Base-by-base conservation (phyloP, 805 yeast genomes). In the Starmerella apicola region DNA sequence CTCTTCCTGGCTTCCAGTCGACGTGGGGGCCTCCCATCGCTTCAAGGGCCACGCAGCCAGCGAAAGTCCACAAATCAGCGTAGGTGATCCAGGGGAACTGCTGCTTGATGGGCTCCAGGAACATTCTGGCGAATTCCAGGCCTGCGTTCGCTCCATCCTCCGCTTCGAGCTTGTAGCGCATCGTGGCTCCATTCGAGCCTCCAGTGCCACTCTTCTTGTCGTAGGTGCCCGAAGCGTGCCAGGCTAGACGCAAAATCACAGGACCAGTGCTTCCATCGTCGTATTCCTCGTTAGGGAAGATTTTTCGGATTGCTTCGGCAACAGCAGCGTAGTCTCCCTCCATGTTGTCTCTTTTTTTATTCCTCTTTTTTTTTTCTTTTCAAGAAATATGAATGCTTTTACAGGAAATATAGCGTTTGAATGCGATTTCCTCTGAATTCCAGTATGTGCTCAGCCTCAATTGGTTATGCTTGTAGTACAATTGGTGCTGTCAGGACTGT, bases 181-280 rank as follows among this genome's bases (percentile, higher is more conserved):
- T 70, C 18, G 77, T 71, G 34, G 73, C 67, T 20, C 74, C 76
- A 52, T 63, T 70, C 33, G 76, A 68, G 6, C 77, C 76, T 13
- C 68, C 67, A 2, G 76, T 58, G 34, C 70, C 65, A 17, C 64
- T 61, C n/a, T 59, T 56, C 48, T 63, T 64, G 52, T 81, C 83
- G 59, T 67, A 84, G 16, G 91, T 81, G 26, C 93, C 94, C 42
- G 82, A 71, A 26, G 78, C 72, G 57, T 83, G 94, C 94, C 94
- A 83, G 21, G 94, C 80, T 40, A 81, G 67, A 52, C 94, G 73
- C 19, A 83, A 74, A 30, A 83, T 63, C 13, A 78, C 74, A 8
- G 94, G 95, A 1, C 86, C 78, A 20, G 77, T 74, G 3, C 78
- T 71, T 5, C 81, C 81, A 54, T 75, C 79, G 51, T 76, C 81